These are phyloP conservation scores for Yamagishiella unicocca DNA, from an alignment of 139 green algal species.

Conservation along the genomic window DNA sequence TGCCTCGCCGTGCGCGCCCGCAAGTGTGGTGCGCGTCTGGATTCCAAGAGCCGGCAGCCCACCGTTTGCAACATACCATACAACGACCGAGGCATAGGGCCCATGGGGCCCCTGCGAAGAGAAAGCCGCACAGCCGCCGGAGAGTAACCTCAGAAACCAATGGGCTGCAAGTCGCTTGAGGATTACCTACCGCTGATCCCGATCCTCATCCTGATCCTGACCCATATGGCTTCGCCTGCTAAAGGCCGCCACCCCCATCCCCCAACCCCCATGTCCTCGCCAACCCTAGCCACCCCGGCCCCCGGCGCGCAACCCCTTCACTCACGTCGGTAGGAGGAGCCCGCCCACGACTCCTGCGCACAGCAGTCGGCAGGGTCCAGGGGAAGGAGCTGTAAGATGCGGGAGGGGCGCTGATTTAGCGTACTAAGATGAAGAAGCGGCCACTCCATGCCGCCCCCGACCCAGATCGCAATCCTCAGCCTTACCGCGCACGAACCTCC, in stretches of 20 bases:
- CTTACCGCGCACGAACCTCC: neutral
- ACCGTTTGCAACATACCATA: neutral
- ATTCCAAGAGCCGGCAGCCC: neutral
- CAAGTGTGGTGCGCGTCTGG: neutral
- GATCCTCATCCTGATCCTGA: neutral
- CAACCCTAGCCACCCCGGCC: neutral
- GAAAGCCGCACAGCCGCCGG: too few relatives aligned
- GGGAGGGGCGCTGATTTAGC: neutral
- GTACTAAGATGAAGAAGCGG: neutral
- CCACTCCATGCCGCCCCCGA: neutral
- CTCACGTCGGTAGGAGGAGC: slow-evolving; percentile 16
- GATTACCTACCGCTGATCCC: neutral
- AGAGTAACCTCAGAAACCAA: neutral
- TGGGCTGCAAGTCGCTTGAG: neutral
- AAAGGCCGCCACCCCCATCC: neutral
- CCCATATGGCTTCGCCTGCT: neutral
- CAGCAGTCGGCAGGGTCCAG: neutral
- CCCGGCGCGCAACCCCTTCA: neutral
- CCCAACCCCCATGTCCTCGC: neutral
- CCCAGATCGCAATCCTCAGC: neutral
- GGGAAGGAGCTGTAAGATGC: neutral
- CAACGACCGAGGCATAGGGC: too few relatives aligned
- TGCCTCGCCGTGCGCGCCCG: neutral
- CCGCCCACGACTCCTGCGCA: slow-evolving; percentile 6
- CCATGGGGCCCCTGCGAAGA: too few relatives aligned